A percentile compares a stretch with the other conserved stretches of the same genome.
phyloP scores from a whole-genome alignment of 2,329 filamentous ascomycete genomes.

The Allantophomopsis lycopodina region DNA sequence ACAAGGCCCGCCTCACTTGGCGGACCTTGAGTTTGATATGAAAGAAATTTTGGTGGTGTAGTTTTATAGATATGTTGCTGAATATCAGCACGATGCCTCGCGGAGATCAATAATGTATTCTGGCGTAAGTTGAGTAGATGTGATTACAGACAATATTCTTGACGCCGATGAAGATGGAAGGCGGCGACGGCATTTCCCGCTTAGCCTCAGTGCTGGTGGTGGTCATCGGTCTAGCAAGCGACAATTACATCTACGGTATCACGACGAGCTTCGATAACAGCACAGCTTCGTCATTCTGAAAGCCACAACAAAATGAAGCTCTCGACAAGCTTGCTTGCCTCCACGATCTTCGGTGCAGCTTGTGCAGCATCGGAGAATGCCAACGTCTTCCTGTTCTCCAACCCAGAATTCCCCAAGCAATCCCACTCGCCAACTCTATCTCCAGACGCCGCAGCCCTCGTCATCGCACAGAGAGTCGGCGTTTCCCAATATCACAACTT shows the following conservation, averaged over 20 bases:
- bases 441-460: slow-evolving; percentile 31
- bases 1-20: slow-evolving; percentile 14
- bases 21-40: slow-evolving; percentile 8
- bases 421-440: slow-evolving; percentile 34
- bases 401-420: slow-evolving; percentile 18
- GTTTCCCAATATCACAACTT: slow-evolving; percentile 29
- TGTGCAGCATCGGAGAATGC: slow-evolving; percentile 23
- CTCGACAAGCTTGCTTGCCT: slow-evolving; percentile 21
- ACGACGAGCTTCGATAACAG: not conserved
- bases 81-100: not conserved
- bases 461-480: slow-evolving; percentile 43
- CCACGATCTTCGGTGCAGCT: slow-evolving; percentile 21
- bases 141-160: not conserved
- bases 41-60: not conserved
- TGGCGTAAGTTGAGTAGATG: not conserved
- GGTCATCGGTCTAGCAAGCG: too few relatives aligned
- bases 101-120: not conserved
- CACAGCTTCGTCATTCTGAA: not conserved
- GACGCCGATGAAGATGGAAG: not conserved
- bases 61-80: not conserved
- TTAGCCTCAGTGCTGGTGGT: not conserved
- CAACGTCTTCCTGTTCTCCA: slow-evolving; percentile 35
- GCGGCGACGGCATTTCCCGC: not conserved
- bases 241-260: not conserved
- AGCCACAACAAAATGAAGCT: slow-evolving; percentile 23